Evolutionary conservation across 2,329 filamentous ascomycete genomes (phyloP).

Genomic region (Penicillium sp.): DNA sequence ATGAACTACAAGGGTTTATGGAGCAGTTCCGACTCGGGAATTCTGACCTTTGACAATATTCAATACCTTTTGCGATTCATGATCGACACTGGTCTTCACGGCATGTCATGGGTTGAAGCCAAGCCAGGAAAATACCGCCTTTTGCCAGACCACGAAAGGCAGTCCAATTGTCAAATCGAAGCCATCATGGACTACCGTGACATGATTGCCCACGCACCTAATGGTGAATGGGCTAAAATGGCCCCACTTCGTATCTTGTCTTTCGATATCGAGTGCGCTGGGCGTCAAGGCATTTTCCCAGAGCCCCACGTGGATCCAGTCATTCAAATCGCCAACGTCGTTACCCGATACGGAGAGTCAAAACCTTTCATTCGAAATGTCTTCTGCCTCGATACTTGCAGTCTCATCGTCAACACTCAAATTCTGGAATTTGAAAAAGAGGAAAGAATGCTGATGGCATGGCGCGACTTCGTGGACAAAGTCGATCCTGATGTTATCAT

Average conservation of each 20-base stretch:
- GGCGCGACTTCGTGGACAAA: slow-evolving; percentile 85
- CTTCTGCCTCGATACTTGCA: slow-evolving; percentile 91
- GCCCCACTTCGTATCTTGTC: slow-evolving; percentile 89
- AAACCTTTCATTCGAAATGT: slow-evolving; percentile 97
- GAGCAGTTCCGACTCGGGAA: slow-evolving; percentile 68
- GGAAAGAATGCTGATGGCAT: slow-evolving; percentile 85
- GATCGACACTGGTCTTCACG: slow-evolving; percentile 91
- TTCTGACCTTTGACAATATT: slow-evolving; percentile 93
- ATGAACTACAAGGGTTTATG: slow-evolving; percentile 93
- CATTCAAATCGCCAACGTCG: slow-evolving; percentile 96
- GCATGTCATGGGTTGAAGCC: slow-evolving; percentile 97
- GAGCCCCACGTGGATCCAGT: slow-evolving; percentile 90
- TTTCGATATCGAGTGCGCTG: slow-evolving; percentile 98
- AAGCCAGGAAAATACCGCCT: slow-evolving; percentile 72
- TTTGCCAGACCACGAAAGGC: slow-evolving; percentile 64
- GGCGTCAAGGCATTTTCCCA: slow-evolving; percentile 95
- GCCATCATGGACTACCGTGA: slow-evolving; percentile 80
- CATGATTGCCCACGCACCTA: slow-evolving; percentile 80
- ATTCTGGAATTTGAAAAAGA: slow-evolving; percentile 81
- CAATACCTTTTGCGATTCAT: slow-evolving; percentile 96
- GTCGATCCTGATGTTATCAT: slow-evolving; percentile 97
- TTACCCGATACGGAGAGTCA: slow-evolving; percentile 90
- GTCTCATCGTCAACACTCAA: slow-evolving; percentile 91
- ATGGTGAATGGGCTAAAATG: slow-evolving; percentile 98
- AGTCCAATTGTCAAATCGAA: slow-evolving; percentile 97